Evolutionary conservation across 1,139 yeast genomes (phyloP), one percentile per base, ranked within the genome.

Genomic region (Hansenula lynferdii): DNA sequence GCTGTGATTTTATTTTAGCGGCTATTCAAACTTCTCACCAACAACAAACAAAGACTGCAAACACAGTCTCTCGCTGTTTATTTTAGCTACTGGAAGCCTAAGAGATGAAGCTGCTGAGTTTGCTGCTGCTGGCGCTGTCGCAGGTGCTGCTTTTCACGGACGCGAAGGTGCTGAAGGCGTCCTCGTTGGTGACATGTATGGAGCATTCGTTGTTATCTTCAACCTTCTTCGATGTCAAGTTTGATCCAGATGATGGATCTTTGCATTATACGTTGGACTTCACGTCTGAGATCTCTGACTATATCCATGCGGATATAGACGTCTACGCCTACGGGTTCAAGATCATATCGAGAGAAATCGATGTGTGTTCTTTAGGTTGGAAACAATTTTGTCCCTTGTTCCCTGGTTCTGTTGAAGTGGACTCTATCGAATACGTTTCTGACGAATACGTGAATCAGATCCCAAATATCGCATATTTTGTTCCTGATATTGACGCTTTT

Each of bases 401-500:
- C 48, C 87, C 92, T 0, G 92, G 92, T 19, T 58, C 75, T 20
- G 70, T 84, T 54, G 82, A 80, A 53, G 70, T 84, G 34, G 82
- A 83, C 44, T 76, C 87, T 31, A 64, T 80, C 42, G 72, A 79
- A 57, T 77, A 79, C 50, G 69, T 84, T 37, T 60, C 71, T 29
- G 47, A 61, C 15, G 49, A 54, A 7, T 75, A 75, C 48, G 73
- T 69, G 16, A 54, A 65, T 15, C 60, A 63, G 57, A 74, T 84
- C 43, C 94, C 92, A 0, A 82, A 79, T 6, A 81, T 83, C 43
- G 85, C 92, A 4, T 84, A 75, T 56, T 67, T 65, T 15, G 90
- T 84, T 38, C 94, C 94, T 1, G 89, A 84, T 61, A 76, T 84
- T 42, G 94, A 84, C 57, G 90, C 90, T 1, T 75, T 76, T 42